A percentile compares a stretch with the other conserved stretches of the same genome.
These are phyloP conservation scores for Gynandropsis gynandra DNA, from an alignment of 345 rosid genomes.

Conservation along the genomic window DNA sequence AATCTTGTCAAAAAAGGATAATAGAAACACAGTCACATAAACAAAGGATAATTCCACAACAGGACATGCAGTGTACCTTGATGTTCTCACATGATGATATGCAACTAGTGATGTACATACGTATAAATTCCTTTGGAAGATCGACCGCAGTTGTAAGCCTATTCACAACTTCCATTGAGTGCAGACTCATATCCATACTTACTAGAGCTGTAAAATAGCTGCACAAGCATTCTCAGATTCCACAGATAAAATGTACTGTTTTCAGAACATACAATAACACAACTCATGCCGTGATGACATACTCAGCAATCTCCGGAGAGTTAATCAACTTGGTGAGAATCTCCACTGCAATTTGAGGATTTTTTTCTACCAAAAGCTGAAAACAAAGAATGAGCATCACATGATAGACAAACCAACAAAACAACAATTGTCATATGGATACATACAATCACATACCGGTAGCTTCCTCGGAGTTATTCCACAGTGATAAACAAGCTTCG, in stretches of 20 bases:
- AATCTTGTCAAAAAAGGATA: neutral
- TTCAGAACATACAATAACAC: neutral
- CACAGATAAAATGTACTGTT: neutral
- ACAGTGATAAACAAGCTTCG: conserved; percentile 88
- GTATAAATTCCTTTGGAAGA: conserved; percentile 86
- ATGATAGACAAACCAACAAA: conserved; percentile 19
- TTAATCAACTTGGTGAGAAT: conserved; percentile 83
- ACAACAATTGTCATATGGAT: conserved; percentile 5
- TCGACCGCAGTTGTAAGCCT: conserved; percentile 91
- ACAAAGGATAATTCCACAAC: conserved; percentile 2
- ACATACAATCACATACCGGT: conserved; percentile 51
- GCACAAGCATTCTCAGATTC: conserved; percentile 29
- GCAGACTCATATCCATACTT: conserved; percentile 95
- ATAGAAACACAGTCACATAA: neutral
- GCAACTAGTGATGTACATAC: conserved; percentile 90
- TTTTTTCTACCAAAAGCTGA: conserved; percentile 95
- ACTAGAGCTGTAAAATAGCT: conserved; percentile 87
- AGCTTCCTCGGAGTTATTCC: conserved; percentile 87
- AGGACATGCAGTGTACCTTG: conserved; percentile 46
- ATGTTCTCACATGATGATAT: conserved; percentile 88
- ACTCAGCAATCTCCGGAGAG: conserved; percentile 83
- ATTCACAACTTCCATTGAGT: conserved; percentile 99
- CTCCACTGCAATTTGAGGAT: conserved; percentile 88
- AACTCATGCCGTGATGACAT: conserved; percentile 33
- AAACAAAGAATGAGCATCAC: conserved; percentile 23